Base-by-base conservation (phyloP, 257 asterid genomes). In the Thymus mandschuricus region DNA sequence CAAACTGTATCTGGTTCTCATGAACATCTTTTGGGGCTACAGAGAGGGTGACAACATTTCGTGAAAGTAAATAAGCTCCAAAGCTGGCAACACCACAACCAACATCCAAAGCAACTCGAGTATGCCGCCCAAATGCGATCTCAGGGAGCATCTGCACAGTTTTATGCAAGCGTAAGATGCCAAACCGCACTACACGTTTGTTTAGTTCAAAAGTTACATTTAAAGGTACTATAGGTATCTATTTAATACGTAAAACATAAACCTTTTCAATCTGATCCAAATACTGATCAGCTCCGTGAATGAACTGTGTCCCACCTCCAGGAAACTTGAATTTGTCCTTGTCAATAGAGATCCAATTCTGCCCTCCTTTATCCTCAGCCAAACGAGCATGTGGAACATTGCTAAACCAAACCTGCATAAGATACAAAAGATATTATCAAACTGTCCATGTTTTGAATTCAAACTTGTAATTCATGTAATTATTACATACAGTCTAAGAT, bases 11-110 rank as follows among this genome's bases (percentile, higher is more conserved):
- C 83, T 94, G 98, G 84, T 94, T 94, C 79, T 94, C 98, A 67
- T 89, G 97, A 75, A 89, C 97, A 59, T 87, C 97, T 87, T 94
- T 94, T 30, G 98, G 97, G 71, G 98, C 98, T 29, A 94, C 82
- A 43, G 98, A 94, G 46, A 94, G 81, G 33, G 98, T 89, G 74
- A 86, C 81, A 67, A 86, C 96, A 51, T 94, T 83, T 61, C 94
- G 76, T 64, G 97, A 87, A 66, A 91, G 74, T 58, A 94, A 75
- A 85, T 94, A 94, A 46, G 98, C 97, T 50, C 98, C 97, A 76
- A 91, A 94, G 89, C 98, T 94, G 1, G 98, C 98, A 54, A 94
- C 97, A 74, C 97, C 97, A 74, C 98, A 94, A 69, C 96, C 98
- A 58, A 91, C 86, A 78, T 94, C 98, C 85, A 94, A 72, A 76